phyloP scores from a whole-genome alignment of 495 filamentous ascomycete genomes.

The Podospora australis region DNA sequence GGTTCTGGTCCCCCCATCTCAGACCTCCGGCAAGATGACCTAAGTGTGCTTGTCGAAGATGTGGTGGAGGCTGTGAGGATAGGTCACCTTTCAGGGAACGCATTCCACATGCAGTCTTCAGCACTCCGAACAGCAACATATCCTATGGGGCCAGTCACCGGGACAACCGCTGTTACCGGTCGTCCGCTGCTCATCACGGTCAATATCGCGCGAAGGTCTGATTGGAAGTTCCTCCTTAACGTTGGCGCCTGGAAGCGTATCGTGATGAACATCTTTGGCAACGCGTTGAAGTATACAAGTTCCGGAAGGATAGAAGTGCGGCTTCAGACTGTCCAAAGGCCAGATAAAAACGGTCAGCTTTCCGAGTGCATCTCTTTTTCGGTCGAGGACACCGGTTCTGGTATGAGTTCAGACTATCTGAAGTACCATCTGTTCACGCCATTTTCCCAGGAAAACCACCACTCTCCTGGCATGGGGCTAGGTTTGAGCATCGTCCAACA shows the following conservation, averaged over 20 bases:
- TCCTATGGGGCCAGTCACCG: constrained; percentile 12
- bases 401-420: constrained; percentile 65
- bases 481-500: constrained; percentile 65
- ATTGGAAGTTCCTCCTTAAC: constrained; percentile 32
- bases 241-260: constrained; percentile 51
- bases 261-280: constrained; percentile 78
- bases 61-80: constrained; percentile 41
- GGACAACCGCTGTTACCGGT: constrained; percentile 8
- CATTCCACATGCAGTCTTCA: constrained; percentile 11
- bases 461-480: constrained; percentile 61
- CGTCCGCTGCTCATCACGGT: constrained; percentile 28
- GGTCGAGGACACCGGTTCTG: constrained; percentile 60
- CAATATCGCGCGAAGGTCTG: constrained; percentile 23
- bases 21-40: constrained; percentile 32
- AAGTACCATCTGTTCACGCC: constrained; percentile 59
- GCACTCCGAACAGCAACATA: neutral
- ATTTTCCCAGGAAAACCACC: constrained; percentile 63
- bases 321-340: constrained; percentile 30
- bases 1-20: constrained; percentile 49
- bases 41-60: constrained; percentile 34
- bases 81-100: constrained; percentile 23
- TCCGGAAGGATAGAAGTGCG: constrained; percentile 59
- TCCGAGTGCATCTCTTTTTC: constrained; percentile 18
- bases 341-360: constrained; percentile 1
- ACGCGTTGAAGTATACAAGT: constrained; percentile 73